Evolutionary conservation across 345 rosid species (phyloP), one percentile per base, ranked within the genome.

Genomic region (Boechera divaricarpa): DNA sequence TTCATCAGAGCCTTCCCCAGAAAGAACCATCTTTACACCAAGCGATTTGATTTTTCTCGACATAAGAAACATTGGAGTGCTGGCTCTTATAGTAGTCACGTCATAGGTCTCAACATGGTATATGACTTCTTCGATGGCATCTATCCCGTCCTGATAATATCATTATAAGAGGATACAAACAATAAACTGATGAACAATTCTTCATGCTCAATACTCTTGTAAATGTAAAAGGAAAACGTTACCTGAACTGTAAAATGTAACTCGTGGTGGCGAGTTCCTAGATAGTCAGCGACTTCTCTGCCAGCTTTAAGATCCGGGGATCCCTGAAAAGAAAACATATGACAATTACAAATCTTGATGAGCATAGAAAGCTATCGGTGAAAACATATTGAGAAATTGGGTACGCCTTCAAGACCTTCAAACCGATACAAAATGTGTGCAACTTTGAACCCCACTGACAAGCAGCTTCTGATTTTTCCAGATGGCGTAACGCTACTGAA

Each of bases 51-150:
- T 87, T 84, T 91, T 91, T 69, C 94, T 83, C 7, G 97, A 91
- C 97, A 91, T 91, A 12, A 91, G 92, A 86, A 91, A 91, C 97
- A 91, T 89, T 2, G 94, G 97, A 32, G 94, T 89, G 83, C 97
- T 91, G 51, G 97, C 97, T 82, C 97, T 89, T 77, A 91, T 61
- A 10, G 92, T 91, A 33, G 97, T 91, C 82, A 91, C 92, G 70
- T 91, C 97, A 77, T 85, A 91, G 29, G 97, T 91, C 85, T 91
- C 97, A 59, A 87, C 66, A 74, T 91, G 97, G 80, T 91, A 89
- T 74, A 91, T 91, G 47, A 91, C 97, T 80, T 91, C 97, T 84
- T 91, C 92, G 61, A 91, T 83, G 16, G 94, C 97, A 79, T 89
- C 94, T 69, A 91, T 83, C 33, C 94, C 97, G 80, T 91, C 97